phyloP scores from a whole-genome alignment of 1,139 yeast species.

The Pichia sp. region DNA sequence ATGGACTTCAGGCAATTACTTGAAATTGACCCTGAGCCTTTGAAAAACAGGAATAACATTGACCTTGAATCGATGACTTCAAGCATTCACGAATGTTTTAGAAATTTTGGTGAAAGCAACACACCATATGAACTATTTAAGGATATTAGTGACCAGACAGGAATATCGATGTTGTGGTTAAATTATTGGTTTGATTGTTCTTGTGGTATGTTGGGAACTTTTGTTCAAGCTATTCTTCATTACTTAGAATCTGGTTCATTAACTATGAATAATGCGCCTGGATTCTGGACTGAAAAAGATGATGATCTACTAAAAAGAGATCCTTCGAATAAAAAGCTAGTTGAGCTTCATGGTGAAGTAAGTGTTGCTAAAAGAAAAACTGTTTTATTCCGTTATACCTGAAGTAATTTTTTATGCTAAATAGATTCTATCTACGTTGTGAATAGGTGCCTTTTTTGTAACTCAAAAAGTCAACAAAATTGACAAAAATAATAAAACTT shows the following conservation, averaged over 20 bases:
- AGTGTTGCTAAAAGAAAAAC: slow-evolving; percentile 23
- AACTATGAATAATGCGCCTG: slow-evolving; percentile 36
- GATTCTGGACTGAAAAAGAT: slow-evolving; percentile 43
- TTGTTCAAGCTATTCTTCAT: slow-evolving; percentile 36
- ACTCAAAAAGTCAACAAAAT: background rate
- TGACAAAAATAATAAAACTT: background rate
- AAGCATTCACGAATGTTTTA: slow-evolving; percentile 33
- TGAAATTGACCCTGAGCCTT: slow-evolving; percentile 23
- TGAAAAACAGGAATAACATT: slow-evolving; percentile 18
- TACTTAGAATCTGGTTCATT: slow-evolving; percentile 36
- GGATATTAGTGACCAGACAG: slow-evolving; percentile 35
- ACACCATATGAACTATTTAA: slow-evolving; percentile 33
- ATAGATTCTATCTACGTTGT: background rate
- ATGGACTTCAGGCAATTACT: slow-evolving; percentile 13
- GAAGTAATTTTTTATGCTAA: background rate
- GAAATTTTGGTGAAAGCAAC: slow-evolving; percentile 32
- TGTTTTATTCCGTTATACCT: slow-evolving; percentile 10
- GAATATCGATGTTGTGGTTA: slow-evolving; percentile 37
- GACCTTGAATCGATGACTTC: slow-evolving; percentile 23
- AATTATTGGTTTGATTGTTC: slow-evolving; percentile 38
- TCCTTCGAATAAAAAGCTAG: slow-evolving; percentile 15
- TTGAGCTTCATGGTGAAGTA: slow-evolving; percentile 23
- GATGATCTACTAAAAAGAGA: slow-evolving; percentile 26
- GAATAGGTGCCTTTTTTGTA: background rate
- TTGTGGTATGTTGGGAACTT: slow-evolving; percentile 40